Base-by-base conservation (phyloP, 2,329 filamentous ascomycete species). In the Fusarium multiceps region DNA sequence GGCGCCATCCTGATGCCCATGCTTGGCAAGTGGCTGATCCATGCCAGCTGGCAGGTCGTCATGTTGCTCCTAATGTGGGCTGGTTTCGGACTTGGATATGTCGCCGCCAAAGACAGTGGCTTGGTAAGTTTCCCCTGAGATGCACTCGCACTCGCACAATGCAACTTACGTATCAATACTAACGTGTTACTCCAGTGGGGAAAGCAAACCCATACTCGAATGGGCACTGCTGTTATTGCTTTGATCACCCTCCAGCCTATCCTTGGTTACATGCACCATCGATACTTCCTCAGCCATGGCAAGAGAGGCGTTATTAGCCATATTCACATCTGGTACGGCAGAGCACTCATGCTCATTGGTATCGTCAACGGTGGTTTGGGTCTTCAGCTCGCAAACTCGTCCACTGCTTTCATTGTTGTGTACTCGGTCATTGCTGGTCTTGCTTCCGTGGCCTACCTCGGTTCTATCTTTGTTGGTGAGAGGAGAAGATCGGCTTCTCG, bases 321-420 rank as follows among this genome's bases (percentile, higher is more conserved):
- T 68, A 74, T 81, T 2, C 89, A 92, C 74, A 85, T 90, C 69
- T 91, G 88, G 87, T 89, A 85, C 72, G 89, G 89, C 14, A 84
- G 89, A 20, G 72, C 80, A 3, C 76, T 91, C 45, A 86, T 92
- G 67, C 58, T 86, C 20, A 75, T 90, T 4, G 89, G 87, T 27
- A 81, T 90, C 46, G 76, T 91, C 71, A 91, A 91, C 72, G 89
- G 89, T 58, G 89, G 89, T 0, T 77, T 91, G 6, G 89, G 89
- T 6, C 79, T 92, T 28, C 66, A 84, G 68, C 80, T 89, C 18
- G 81, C 86, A 1, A 66, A 71, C 18, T 82, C 83, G 1, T 68
- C 78, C 1, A 77, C 66, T 4, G 73, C 76, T 13, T 83, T 84
- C 46, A 76, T 86, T 55, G 82, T 87, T 49, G 86, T 84, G 0